These are phyloP conservation scores for Cyberlindnera saturnus DNA, from an alignment of 805 yeast species.

Conservation along the genomic window DNA sequence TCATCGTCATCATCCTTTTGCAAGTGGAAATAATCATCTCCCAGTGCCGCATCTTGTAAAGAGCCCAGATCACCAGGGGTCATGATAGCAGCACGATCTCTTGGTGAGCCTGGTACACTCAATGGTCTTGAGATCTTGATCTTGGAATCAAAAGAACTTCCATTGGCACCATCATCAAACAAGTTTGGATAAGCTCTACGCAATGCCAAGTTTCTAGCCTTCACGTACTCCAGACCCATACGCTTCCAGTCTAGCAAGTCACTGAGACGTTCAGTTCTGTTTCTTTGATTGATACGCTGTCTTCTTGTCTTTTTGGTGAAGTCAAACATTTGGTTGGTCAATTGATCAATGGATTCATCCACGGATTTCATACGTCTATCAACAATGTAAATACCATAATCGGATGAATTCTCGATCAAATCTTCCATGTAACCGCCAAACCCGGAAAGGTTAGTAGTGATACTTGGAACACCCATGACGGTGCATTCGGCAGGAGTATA, in stretches of 20 bases:
- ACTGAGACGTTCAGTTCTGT: conserved; percentile 89
- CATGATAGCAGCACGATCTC: conserved; percentile 70
- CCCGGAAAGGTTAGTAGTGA: conserved; percentile 92
- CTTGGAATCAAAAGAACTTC: conserved; percentile 33
- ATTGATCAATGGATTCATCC: conserved; percentile 89
- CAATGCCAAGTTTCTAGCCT: conserved; percentile 87
- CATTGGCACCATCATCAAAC: conserved; percentile 36
- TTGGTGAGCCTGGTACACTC: conserved; percentile 96
- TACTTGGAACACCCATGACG: conserved; percentile 98
- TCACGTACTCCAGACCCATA: conserved; percentile 94
- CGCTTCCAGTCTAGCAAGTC: conserved; percentile 96
- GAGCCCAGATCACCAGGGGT: conserved; percentile 99
- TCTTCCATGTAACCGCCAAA: conserved; percentile 99
- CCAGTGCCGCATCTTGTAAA: conserved; percentile 79
- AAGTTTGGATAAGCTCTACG: conserved; percentile 91
- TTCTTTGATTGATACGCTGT: conserved; percentile 96
- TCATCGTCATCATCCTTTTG: conserved; percentile 41
- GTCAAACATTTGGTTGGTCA: conserved; percentile 83
- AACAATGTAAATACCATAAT: conserved; percentile 95
- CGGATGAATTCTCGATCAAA: conserved; percentile 86
- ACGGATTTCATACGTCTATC: conserved; percentile 90
- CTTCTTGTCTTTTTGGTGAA: conserved; percentile 87
- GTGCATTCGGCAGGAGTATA: conserved; percentile 99
- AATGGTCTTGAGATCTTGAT: conserved; percentile 84
- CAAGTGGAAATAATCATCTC: conserved; percentile 68